phyloP scores from a whole-genome alignment of 257 asterid genomes.

The Capsicum pubescens region DNA sequence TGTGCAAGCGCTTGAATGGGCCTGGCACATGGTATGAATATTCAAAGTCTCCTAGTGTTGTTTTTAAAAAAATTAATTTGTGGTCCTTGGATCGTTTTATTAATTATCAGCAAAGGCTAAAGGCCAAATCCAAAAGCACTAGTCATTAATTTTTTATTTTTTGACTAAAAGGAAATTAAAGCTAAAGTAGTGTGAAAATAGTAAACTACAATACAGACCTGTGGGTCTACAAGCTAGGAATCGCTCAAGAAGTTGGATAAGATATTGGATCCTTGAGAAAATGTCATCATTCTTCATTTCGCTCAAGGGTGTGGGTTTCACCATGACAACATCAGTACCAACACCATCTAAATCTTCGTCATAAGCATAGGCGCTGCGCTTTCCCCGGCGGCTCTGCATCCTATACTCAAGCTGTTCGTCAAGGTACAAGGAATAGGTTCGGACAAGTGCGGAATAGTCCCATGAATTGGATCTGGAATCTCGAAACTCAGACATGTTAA shows the following conservation, averaged over 20 bases:
- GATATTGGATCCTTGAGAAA: conserved; percentile 67
- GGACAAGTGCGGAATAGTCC: conserved; percentile 88
- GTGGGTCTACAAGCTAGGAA: conserved; percentile 83
- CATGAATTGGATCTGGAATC: conserved; percentile 67
- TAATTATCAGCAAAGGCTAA: too few relatives aligned
- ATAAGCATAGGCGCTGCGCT: conserved; percentile 43
- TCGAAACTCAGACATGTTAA: conserved; percentile 84
- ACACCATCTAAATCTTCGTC: conserved; percentile 43
- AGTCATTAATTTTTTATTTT: background rate
- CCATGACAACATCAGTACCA: conserved; percentile 31
- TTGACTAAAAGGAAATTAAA: background rate
- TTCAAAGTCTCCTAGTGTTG: background rate
- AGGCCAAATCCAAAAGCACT: background rate
- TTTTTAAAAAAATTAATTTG: too few relatives aligned
- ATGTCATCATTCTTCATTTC: conserved; percentile 68
- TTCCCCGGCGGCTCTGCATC: conserved; percentile 72
- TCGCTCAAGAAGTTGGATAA: conserved; percentile 80
- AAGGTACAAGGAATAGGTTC: conserved; percentile 74
- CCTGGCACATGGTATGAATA: background rate
- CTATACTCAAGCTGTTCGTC: conserved; percentile 85
- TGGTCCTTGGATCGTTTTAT: too few relatives aligned
- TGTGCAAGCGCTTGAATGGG: background rate
- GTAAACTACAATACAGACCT: conserved; percentile 46
- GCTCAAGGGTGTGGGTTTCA: conserved; percentile 47
- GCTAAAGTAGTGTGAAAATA: background rate